Conservation (phyloP, 1,139 yeast genomes). For the Hanseniaspora uvarum region DNA sequence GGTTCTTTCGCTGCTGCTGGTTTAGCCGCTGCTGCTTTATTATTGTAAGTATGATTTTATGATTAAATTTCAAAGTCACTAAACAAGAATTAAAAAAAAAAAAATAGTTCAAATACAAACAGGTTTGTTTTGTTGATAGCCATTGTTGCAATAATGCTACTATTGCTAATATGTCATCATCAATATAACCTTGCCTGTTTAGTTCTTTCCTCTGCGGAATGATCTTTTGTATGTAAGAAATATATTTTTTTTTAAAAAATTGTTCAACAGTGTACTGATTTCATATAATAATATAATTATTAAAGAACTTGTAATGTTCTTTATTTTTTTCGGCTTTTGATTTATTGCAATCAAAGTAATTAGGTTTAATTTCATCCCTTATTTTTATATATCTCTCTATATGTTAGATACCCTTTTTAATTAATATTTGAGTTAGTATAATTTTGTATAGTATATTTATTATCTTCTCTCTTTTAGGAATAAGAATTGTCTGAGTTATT, state of each 20-base stretch:
- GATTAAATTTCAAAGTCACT: not conserved
- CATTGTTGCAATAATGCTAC: not conserved
- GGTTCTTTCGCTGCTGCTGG: conserved; percentile 17
- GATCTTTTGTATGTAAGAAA: not conserved
- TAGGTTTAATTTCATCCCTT: too few species aligned
- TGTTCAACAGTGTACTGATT: not conserved
- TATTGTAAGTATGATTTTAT: conserved; percentile 6
- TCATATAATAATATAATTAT: too few species aligned
- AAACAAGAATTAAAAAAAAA: not conserved
- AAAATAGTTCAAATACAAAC: not conserved
- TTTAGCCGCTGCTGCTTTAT: conserved; percentile 18
- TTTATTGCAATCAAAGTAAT: too few species aligned
- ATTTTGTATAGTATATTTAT: not conserved
- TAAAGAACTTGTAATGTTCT: too few species aligned
- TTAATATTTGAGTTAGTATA: not conserved
- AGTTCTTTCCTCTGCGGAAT: too few species aligned
- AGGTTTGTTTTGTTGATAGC: not conserved
- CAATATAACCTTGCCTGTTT: too few species aligned
- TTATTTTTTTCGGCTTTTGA: not conserved
- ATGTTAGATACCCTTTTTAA: not conserved
- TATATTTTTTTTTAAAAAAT: not conserved
- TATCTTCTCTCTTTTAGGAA: not conserved
- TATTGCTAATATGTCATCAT: not conserved
- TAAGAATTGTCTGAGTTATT: not conserved
- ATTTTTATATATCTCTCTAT: too few species aligned